Conservation (phyloP, 208 protist species). For the Leishmania martiniquensis region DNA sequence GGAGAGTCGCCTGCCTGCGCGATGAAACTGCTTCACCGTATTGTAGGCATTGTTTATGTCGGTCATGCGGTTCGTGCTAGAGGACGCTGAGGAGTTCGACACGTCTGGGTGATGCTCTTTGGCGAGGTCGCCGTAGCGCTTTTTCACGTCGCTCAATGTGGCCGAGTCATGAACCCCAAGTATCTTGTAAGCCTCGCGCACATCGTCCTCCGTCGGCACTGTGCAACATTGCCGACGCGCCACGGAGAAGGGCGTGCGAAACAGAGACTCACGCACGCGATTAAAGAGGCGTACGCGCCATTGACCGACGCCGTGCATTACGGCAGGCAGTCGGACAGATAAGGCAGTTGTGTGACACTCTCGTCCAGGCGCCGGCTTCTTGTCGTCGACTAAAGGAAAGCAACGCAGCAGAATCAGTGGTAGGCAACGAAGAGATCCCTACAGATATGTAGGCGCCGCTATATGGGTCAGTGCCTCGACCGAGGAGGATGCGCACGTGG, state of each 20-base stretch:
- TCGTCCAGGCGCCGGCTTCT: neutral
- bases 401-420: neutral
- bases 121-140: conserved; percentile 79
- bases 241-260: neutral
- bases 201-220: conserved; percentile 74
- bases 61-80: conserved; percentile 65
- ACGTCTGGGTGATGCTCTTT: conserved; percentile 93
- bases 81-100: conserved; percentile 21
- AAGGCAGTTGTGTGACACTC: neutral
- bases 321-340: neutral
- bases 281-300: neutral
- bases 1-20: conserved; percentile 45
- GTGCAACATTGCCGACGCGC: conserved; percentile 25
- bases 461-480: neutral
- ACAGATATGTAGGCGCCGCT: neutral
- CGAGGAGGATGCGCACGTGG: neutral
- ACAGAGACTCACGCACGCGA: neutral
- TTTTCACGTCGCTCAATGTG: conserved; percentile 76
- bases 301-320: conserved; percentile 6
- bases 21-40: conserved; percentile 74
- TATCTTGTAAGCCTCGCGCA: conserved; percentile 69
- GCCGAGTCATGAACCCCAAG: conserved; percentile 59
- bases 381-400: neutral
- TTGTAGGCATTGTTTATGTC: conserved; percentile 89
- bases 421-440: neutral